Conservation (phyloP, 2,329 filamentous ascomycete species). For the Aspergillus neotritici region DNA sequence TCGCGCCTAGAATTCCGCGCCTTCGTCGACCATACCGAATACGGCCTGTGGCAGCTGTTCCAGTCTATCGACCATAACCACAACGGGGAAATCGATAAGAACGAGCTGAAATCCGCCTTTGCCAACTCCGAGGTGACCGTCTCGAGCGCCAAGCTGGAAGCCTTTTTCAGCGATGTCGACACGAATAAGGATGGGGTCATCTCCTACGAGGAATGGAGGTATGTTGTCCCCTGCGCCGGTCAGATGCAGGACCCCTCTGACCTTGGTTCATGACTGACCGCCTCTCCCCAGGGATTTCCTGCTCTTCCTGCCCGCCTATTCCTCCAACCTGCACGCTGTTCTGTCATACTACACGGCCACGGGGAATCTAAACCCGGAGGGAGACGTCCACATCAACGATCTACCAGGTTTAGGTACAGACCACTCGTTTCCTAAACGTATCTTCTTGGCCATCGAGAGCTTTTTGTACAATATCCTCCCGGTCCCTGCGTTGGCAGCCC, state of each 20-base stretch:
- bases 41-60: constrained; percentile 76
- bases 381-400: constrained; percentile 89
- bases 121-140: constrained; percentile 71
- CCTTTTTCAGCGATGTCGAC: constrained; percentile 88
- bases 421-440: constrained; percentile 37
- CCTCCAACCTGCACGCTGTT: constrained; percentile 65
- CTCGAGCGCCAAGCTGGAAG: constrained; percentile 67
- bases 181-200: constrained; percentile 81
- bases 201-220: constrained; percentile 96
- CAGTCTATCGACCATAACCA: constrained; percentile 77
- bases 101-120: constrained; percentile 77
- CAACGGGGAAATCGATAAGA: constrained; percentile 79
- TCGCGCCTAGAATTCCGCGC: constrained; percentile 67
- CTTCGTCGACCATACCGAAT: constrained; percentile 84
- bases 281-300: constrained; percentile 77
- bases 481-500: constrained; percentile 27
- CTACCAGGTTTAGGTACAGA: constrained; percentile 86
- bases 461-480: constrained; percentile 34
- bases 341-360: constrained; percentile 88
- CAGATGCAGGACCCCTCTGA: constrained; percentile 5
- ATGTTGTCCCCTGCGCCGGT: constrained; percentile 37
- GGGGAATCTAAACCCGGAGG: constrained; percentile 84
- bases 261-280: constrained; percentile 9
- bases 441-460: constrained; percentile 27
- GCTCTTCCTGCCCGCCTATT: constrained; percentile 71